A percentile compares a stretch with the other conserved stretches of the same genome.
phyloP scores from a whole-genome alignment of 2,329 filamentous ascomycete genomes.

The Venturia carpophila region DNA sequence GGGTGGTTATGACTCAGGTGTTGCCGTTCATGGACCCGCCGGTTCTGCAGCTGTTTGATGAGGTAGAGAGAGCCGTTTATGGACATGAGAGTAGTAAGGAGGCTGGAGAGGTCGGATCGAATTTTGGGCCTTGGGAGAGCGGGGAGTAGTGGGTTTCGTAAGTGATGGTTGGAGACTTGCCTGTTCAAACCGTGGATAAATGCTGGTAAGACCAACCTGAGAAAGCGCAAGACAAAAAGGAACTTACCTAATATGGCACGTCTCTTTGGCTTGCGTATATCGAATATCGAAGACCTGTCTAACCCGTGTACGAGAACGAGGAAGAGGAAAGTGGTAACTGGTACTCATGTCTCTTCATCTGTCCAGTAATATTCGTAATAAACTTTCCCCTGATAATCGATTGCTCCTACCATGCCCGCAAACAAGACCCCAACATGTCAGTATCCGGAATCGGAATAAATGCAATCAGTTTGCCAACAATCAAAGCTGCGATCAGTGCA shows the following conservation, averaged over 20 bases:
- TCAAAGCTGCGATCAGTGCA: too few species aligned
- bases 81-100: slow-evolving; percentile 6
- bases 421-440: too few species aligned
- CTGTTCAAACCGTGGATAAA: too few species aligned
- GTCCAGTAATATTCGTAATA: not conserved
- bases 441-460: not conserved
- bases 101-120: not conserved
- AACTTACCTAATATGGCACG: not conserved
- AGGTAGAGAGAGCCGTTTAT: slow-evolving; percentile 15
- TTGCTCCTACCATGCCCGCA: too few species aligned
- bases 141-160: too few species aligned
- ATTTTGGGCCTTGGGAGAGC: not conserved
- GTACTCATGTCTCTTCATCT: not conserved
- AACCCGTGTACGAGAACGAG: not conserved
- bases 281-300: not conserved
- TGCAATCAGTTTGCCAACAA: too few species aligned
- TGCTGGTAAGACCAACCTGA: too few species aligned
- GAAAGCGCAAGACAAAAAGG: not conserved
- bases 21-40: slow-evolving; percentile 26
- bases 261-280: not conserved
- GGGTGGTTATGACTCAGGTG: slow-evolving; percentile 27
- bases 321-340: not conserved
- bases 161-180: too few species aligned
- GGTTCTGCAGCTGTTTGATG: slow-evolving; percentile 7
- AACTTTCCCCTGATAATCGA: too few species aligned